These are phyloP conservation scores for Russula virescens DNA, from an alignment of 768 basidiomycete genomes.

Conservation along the genomic window DNA sequence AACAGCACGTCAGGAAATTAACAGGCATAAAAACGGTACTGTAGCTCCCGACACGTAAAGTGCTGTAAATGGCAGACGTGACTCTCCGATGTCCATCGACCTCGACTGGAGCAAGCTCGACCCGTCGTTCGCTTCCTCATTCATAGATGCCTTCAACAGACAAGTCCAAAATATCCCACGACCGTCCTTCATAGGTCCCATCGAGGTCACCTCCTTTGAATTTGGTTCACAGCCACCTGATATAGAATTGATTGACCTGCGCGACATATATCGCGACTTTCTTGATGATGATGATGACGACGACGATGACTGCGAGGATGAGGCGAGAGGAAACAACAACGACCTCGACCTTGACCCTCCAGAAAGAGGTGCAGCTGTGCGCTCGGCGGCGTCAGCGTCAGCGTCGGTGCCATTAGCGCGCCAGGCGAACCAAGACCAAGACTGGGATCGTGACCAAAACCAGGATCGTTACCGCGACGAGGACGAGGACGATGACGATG, in stretches of 20 bases:
- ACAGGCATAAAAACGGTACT: too few relatives aligned
- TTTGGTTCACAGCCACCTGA: conserved; percentile 83
- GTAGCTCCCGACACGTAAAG: too few relatives aligned
- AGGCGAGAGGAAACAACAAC: conserved; percentile 40
- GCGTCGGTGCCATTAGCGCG: background rate
- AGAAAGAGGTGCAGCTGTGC: conserved; percentile 13
- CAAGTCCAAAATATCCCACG: conserved; percentile 64
- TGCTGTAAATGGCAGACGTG: background rate
- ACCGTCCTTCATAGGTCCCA: conserved; percentile 94
- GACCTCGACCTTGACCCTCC: background rate
- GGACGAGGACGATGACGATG: conserved; percentile 44
- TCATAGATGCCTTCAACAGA: conserved; percentile 72
- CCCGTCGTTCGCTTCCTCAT: conserved; percentile 55
- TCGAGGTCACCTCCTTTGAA: conserved; percentile 78
- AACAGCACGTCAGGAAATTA: too few relatives aligned
- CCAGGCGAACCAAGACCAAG: background rate
- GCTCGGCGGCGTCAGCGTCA: conserved; percentile 18
- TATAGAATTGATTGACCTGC: conserved; percentile 83
- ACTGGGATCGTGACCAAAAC: background rate
- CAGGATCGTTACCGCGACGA: conserved; percentile 46
- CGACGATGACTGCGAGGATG: conserved; percentile 43
- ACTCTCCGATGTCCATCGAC: conserved; percentile 77
- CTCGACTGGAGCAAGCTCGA: conserved; percentile 88
- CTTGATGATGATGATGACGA: conserved; percentile 57
- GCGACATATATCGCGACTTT: conserved; percentile 94